These are phyloP conservation scores for Yamadazyma sp. DNA, from an alignment of 1,139 yeast genomes.

Conservation along the genomic window DNA sequence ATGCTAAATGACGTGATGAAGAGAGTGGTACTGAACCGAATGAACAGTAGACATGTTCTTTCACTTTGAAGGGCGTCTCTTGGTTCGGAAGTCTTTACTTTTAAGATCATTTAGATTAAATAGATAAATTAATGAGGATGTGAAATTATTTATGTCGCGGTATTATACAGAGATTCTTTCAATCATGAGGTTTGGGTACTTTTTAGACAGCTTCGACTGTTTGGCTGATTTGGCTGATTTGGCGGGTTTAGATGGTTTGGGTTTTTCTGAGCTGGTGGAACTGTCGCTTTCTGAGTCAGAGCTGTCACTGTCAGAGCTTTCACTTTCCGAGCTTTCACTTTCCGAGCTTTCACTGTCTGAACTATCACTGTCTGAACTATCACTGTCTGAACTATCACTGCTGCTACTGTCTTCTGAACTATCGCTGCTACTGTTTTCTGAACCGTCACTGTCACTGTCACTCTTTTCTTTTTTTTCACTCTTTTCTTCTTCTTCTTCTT, in stretches of 20 bases:
- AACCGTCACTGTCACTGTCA: constrained; percentile 7
- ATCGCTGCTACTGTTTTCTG: constrained; percentile 8
- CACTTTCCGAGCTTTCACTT: constrained; percentile 2
- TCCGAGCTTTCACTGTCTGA: not conserved
- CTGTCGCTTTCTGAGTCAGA: not conserved
- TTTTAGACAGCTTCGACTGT: not conserved
- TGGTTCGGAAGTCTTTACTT: constrained; percentile 54
- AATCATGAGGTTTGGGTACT: constrained; percentile 2
- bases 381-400: not conserved
- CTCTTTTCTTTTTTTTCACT: constrained; percentile 9
- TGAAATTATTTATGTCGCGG: too few relatives aligned
- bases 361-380: not conserved
- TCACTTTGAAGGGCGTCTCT: constrained; percentile 64
- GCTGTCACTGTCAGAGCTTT: not conserved
- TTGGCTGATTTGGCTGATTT: not conserved
- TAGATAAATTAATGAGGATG: too few relatives aligned
- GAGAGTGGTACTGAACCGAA: constrained; percentile 51
- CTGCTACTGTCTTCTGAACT: not conserved
- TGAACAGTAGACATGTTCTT: constrained; percentile 54
- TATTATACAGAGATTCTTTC: constrained; percentile 2
- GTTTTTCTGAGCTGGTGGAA: not conserved
- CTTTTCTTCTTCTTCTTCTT: constrained; percentile 9
- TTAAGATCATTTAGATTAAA: constrained; percentile 29
- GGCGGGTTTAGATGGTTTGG: not conserved
- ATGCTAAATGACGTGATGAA: constrained; percentile 54